phyloP scores from a whole-genome alignment of 2,329 filamentous ascomycete species.

The Raffaelea albimanens region DNA sequence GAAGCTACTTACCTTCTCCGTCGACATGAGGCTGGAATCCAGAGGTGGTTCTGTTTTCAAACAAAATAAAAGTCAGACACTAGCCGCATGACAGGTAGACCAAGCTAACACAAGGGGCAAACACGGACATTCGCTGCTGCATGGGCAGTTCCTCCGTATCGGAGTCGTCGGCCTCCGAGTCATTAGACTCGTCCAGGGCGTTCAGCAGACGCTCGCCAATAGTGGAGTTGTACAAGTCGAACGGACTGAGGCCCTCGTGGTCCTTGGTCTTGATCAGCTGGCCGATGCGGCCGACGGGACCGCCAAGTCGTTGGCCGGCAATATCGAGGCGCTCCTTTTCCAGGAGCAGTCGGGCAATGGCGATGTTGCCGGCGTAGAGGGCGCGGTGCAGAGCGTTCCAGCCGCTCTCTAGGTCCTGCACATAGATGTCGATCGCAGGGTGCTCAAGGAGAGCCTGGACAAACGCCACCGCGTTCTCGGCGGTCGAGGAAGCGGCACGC shows the following conservation, averaged over 20 bases:
- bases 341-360: slow-evolving; percentile 73
- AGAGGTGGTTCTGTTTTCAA: slow-evolving; percentile 6
- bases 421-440: slow-evolving; percentile 74
- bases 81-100: too few species aligned
- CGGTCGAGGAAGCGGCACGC: slow-evolving; percentile 68
- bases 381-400: slow-evolving; percentile 94
- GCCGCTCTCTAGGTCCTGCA: slow-evolving; percentile 81
- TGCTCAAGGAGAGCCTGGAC: slow-evolving; percentile 73
- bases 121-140: not conserved
- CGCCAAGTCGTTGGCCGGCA: slow-evolving; percentile 48
- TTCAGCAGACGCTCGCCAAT: slow-evolving; percentile 68
- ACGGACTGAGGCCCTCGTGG: slow-evolving; percentile 85
- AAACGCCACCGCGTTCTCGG: slow-evolving; percentile 61
- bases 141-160: slow-evolving; percentile 2
- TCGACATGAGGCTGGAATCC: slow-evolving; percentile 13
- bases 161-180: not conserved
- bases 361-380: slow-evolving; percentile 80
- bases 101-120: not conserved
- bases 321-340: slow-evolving; percentile 63
- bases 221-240: slow-evolving; percentile 84
- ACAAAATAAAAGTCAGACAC: too few species aligned
- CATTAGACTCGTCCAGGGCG: slow-evolving; percentile 11
- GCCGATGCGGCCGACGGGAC: slow-evolving; percentile 51
- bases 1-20: slow-evolving; percentile 44
- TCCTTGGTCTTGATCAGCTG: slow-evolving; percentile 92